A percentile compares a stretch with the other conserved stretches of the same genome.
Conservation (phyloP, 179 eudicot genomes). For the Drosera spatulata region DNA sequence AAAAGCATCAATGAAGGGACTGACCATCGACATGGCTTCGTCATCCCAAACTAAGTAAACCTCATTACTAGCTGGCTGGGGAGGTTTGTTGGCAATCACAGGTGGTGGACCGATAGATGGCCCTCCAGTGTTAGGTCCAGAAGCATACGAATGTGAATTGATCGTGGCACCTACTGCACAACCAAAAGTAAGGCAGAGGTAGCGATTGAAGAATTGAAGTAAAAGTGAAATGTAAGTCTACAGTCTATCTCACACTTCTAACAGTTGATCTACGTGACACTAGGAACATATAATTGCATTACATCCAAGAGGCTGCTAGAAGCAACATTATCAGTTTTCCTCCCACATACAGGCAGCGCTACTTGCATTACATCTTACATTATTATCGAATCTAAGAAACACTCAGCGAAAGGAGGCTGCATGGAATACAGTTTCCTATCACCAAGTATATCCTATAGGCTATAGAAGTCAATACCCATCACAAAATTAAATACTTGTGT, state of each 20-base stretch:
- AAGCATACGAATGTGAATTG: conserved; percentile 83
- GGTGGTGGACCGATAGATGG: conserved; percentile 99
- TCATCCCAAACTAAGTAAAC: conserved; percentile 99
- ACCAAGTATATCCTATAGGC: no score
- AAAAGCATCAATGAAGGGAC: conserved; percentile 8
- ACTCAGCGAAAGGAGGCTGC: neutral
- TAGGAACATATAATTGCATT: no score
- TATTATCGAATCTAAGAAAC: no score
- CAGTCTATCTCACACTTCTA: no score
- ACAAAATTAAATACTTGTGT: neutral
- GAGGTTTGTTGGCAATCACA: conserved; percentile 84
- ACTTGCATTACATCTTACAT: neutral
- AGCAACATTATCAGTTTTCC: neutral
- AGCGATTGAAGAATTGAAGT: neutral
- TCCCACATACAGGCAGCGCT: neutral
- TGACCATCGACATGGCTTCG: conserved; percentile 97
- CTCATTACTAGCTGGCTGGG: conserved; percentile 79
- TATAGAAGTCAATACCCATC: no score
- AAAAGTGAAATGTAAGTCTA: no score
- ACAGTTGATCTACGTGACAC: no score
- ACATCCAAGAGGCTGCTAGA: no score
- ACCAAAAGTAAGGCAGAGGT: neutral
- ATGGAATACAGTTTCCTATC: neutral
- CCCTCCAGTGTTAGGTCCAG: conserved; percentile 96
- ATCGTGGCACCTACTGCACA: neutral